A percentile compares a stretch with the other conserved stretches of the same genome.
Conservation (phyloP, 139 green algal species). For the Edaphochlamys debaryana region DNA sequence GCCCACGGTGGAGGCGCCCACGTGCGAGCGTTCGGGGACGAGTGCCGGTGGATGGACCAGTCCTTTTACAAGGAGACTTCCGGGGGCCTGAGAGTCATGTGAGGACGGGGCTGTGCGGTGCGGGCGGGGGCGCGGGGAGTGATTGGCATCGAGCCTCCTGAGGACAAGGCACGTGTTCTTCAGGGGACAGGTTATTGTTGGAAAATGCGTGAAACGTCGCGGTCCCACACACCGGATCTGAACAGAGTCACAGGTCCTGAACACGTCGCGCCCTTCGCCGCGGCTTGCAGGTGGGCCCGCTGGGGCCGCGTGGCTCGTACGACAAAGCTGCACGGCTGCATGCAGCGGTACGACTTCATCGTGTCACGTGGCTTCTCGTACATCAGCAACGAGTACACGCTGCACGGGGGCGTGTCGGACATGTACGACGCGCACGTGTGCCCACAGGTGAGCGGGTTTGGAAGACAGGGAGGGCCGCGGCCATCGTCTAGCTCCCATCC, state of each 20-base stretch:
- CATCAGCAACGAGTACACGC: constrained; percentile 8
- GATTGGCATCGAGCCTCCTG: too few species aligned
- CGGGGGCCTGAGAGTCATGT: not conserved
- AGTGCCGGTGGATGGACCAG: constrained; percentile 10
- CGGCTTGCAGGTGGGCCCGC: constrained; percentile 5
- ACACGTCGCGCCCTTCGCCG: too few species aligned
- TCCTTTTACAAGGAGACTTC: not conserved
- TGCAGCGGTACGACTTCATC: not conserved
- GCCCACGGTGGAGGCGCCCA: not conserved
- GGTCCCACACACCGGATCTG: too few species aligned
- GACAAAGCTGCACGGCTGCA: not conserved
- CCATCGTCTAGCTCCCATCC: too few species aligned
- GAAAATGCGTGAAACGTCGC: not conserved
- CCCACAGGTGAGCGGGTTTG: too few species aligned
- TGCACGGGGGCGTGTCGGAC: not conserved
- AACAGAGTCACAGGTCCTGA: not conserved
- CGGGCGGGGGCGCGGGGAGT: too few species aligned
- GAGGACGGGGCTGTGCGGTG: not conserved
- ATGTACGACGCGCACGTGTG: not conserved
- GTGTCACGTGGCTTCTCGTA: not conserved
- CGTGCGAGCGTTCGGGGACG: constrained; percentile 3
- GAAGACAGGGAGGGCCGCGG: too few species aligned
- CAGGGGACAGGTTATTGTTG: too few species aligned
- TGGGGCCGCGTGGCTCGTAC: not conserved
- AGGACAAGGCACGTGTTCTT: too few species aligned